Conservation (phyloP, 129 eudicot genomes). For the Artemisia tridentata region DNA sequence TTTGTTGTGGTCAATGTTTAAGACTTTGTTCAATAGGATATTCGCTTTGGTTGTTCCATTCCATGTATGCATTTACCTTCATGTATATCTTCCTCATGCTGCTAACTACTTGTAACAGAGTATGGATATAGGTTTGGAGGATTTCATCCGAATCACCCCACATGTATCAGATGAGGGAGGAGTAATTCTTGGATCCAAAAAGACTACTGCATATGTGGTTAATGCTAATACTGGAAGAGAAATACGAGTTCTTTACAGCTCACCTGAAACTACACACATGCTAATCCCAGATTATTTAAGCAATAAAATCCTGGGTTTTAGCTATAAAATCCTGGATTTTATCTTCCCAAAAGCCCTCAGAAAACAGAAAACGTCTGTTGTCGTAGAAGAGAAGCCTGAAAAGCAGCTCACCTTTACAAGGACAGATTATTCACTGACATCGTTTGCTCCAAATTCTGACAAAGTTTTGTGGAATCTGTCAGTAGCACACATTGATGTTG, state of each 20-base stretch:
- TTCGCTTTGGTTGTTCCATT: background rate
- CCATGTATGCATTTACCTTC: slow-evolving; percentile 15
- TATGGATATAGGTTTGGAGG: slow-evolving; percentile 55
- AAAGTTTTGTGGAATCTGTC: slow-evolving; percentile 79
- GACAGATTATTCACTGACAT: slow-evolving; percentile 67
- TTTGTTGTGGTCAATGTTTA: too few species aligned
- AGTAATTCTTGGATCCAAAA: slow-evolving; percentile 74
- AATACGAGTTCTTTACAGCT: slow-evolving; percentile 43
- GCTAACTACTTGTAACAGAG: slow-evolving; percentile 40
- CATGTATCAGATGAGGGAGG: slow-evolving; percentile 84
- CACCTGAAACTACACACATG: slow-evolving; percentile 37
- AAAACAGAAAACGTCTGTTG: slow-evolving; percentile 27
- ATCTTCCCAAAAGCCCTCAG: slow-evolving; percentile 19
- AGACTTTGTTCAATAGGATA: too few species aligned
- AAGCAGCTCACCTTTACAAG: slow-evolving; percentile 72
- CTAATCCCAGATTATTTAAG: slow-evolving; percentile 11
- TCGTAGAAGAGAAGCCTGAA: slow-evolving; percentile 29
- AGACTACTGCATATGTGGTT: slow-evolving; percentile 67
- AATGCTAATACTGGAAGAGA: slow-evolving; percentile 72
- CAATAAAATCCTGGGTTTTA: slow-evolving; percentile 21
- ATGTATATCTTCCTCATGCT: background rate
- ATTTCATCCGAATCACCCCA: slow-evolving; percentile 71
- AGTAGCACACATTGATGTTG: slow-evolving; percentile 67
- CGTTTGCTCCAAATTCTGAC: slow-evolving; percentile 54
- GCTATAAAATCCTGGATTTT: slow-evolving; percentile 15